Base-by-base conservation (phyloP, 108 stramenopile species). In the Epipyxis sp. region DNA sequence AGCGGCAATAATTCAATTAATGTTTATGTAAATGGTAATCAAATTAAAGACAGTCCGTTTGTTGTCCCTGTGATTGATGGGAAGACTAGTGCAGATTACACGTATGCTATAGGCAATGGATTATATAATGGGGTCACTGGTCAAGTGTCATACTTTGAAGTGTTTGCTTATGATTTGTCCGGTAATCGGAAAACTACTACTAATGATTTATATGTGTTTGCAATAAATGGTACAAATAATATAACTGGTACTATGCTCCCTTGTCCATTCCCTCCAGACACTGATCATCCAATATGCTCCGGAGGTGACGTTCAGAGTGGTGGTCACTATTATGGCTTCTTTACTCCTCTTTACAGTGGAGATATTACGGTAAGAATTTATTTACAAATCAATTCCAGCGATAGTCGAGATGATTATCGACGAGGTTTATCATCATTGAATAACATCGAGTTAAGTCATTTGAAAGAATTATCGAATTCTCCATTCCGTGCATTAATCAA, bases 111-210 rank as follows among this genome's bases (percentile, higher is more conserved):
- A 29, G 89, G 85, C 34, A 25, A 37, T 37, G 86, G 87, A 1
- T 82, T 92, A 1, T n/a, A 44, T 59, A 67, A 42, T 3, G 91
- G 87, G 3, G 77, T 90, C 35, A 91, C 92, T n/a, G 92, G 92
- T 41, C 79, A 84, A 3, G 34, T 29, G 6, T 74, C 50, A 6
- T 74, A 74, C 32, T 74, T 74, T 42, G 3, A 27, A 37, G 13
- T 74, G 27, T 74, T 74, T 34, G 25, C 71, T 29, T 74, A 54
- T 74, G 71, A 74, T 74, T 6, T 6, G 3, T 27, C 6, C 43
- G 71, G 34, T 42, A 74, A 74, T 37, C 71, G 71, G 10, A 39
- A 74, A 74, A 29, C 34, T 27, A 6, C 13, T 39, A 30, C 16
- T 37, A 57, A 74, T 37, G 71, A 74, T 74, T 10, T 25, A 16